Percentiles rank a stretch among this genome's conserved stretches.
Conservation (phyloP, 2,329 filamentous ascomycete genomes). For the Botrytis galanthina region DNA sequence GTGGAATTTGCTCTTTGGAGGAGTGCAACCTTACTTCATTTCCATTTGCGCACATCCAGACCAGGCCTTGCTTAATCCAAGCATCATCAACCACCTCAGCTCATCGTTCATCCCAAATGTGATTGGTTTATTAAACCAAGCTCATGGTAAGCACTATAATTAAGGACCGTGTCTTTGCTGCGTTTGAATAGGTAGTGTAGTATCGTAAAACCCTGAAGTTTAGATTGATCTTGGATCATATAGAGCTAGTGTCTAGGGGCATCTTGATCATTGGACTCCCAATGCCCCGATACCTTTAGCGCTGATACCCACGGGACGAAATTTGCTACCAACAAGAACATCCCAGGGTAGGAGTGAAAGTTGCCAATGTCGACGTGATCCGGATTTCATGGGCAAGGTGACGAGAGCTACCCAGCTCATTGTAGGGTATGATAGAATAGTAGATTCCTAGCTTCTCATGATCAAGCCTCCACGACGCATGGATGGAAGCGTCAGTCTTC, state of each 20-base stretch:
- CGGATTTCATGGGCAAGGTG: not conserved
- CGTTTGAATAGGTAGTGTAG: not conserved
- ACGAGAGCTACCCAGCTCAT: not conserved
- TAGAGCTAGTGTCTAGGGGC: not conserved
- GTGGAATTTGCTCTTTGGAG: not conserved
- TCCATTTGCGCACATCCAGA: not conserved
- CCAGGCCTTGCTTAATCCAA: not conserved
- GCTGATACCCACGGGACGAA: not conserved
- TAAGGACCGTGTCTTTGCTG: not conserved
- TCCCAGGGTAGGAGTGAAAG: not conserved
- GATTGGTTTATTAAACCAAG: not conserved
- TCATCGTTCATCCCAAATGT: not conserved
- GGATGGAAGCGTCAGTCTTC: not conserved
- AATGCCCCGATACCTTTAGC: not conserved
- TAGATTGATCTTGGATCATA: not conserved
- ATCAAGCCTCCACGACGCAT: not conserved
- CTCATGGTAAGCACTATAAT: not conserved
- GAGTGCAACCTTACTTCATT: not conserved
- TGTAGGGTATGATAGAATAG: not conserved
- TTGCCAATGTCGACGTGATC: not conserved
- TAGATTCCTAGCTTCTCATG: not conserved
- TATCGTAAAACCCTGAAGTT: not conserved
- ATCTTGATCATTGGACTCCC: not conserved
- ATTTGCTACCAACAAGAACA: not conserved
- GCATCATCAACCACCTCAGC: not conserved